Percentiles rank a stretch among this genome's conserved stretches.
phyloP scores from a whole-genome alignment of 2,329 filamentous ascomycete species.

The Stromatinia cepivora region DNA sequence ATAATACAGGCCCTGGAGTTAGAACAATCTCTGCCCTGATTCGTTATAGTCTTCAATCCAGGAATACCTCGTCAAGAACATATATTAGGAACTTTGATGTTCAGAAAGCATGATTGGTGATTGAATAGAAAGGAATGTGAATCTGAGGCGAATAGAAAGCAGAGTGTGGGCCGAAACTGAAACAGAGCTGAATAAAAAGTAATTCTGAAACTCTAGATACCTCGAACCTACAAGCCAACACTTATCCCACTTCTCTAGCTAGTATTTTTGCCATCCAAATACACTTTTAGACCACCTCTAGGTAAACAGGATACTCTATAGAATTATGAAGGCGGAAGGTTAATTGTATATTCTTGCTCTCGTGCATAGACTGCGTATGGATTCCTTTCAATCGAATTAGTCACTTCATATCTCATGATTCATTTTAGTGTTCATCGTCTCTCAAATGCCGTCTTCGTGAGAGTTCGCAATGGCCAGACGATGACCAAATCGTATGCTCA shows the following conservation, averaged over 20 bases:
- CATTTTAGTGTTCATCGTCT: neutral
- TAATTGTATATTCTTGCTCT: neutral
- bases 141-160: too few relatives aligned
- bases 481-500: neutral
- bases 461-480: neutral
- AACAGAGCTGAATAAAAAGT: neutral
- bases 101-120: too few relatives aligned
- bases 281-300: neutral
- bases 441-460: neutral
- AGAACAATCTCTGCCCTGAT: too few relatives aligned
- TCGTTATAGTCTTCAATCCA: too few relatives aligned
- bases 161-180: too few relatives aligned
- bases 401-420: neutral
- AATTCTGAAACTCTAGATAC: neutral
- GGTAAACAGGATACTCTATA: neutral
- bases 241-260: slow-evolving; percentile 1
- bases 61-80: too few relatives aligned
- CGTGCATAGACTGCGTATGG: neutral
- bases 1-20: too few relatives aligned
- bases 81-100: too few relatives aligned
- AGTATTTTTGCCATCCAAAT: neutral
- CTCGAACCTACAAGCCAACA: neutral
- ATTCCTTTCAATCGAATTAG: neutral
- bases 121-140: too few relatives aligned
- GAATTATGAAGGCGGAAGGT: neutral